Percentiles rank a stretch among this genome's conserved stretches.
These are phyloP conservation scores for Oryza punctata DNA, from an alignment of 176 grass and related monocot genomes.

Conservation along the genomic window DNA sequence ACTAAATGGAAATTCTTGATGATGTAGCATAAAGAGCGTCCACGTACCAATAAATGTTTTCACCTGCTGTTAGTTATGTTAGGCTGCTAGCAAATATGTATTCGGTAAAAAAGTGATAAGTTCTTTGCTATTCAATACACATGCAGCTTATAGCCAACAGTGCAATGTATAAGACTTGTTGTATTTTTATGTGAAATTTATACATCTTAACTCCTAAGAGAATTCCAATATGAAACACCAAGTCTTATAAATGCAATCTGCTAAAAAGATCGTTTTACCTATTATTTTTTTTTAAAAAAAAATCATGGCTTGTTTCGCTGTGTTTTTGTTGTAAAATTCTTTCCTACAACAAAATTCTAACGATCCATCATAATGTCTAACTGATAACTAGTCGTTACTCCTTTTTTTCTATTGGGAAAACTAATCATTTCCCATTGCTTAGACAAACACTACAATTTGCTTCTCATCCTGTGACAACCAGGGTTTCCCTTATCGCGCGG, in stretches of 20 bases:
- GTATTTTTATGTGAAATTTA: background rate
- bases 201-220: background rate
- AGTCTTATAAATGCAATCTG: background rate
- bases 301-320: background rate
- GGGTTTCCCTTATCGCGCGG: no score
- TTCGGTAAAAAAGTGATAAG: background rate
- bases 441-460: background rate
- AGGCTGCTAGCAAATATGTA: background rate
- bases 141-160: background rate
- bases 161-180: background rate
- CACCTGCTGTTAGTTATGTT: background rate
- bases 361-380: background rate
- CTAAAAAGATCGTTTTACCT: background rate
- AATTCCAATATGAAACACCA: background rate
- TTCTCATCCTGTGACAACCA: no score
- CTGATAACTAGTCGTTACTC: background rate
- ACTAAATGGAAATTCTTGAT: background rate
- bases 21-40: background rate
- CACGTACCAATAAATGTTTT: background rate
- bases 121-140: background rate
- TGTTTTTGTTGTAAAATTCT: background rate
- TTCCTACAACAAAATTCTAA: background rate
- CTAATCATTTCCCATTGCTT: background rate
- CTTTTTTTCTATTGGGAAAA: background rate
- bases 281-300: background rate